Conservation (phyloP, 805 yeast species). For the Isabelozyma pseudorhagii region DNA sequence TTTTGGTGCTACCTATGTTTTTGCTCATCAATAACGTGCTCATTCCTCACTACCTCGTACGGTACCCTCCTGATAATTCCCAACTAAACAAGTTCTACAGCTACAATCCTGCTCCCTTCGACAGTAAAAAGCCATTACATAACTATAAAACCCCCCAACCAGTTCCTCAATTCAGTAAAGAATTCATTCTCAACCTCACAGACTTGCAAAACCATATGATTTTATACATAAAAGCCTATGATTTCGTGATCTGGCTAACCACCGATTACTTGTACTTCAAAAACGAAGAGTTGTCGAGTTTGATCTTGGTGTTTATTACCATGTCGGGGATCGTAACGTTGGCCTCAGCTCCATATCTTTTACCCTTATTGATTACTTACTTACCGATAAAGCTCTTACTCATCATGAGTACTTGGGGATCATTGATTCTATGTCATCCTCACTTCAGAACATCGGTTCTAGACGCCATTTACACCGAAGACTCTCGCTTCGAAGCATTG, state of each 20-base stretch:
- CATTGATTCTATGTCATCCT: constrained; percentile 49
- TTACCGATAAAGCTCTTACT: constrained; percentile 25
- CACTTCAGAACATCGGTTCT: constrained; percentile 44
- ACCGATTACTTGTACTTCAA: constrained; percentile 60
- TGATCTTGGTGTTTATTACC: constrained; percentile 32
- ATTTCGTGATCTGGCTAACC: constrained; percentile 47
- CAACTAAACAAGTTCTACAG: constrained; percentile 10
- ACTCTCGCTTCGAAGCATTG: constrained; percentile 52
- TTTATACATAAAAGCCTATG: constrained; percentile 60
- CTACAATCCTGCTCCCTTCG: constrained; percentile 37
- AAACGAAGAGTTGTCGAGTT: constrained; percentile 57
- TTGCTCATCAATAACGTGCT: constrained; percentile 52
- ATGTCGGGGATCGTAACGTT: constrained; percentile 11
- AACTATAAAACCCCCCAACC: constrained; percentile 59
- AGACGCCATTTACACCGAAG: constrained; percentile 55
- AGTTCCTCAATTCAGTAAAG: constrained; percentile 73
- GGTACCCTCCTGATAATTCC: constrained; percentile 61
- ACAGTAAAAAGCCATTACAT: constrained; percentile 41
- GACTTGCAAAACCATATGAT: constrained; percentile 83
- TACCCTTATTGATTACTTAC: constrained; percentile 26
- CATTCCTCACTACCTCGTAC: constrained; percentile 61
- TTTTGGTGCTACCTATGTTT: constrained; percentile 53
- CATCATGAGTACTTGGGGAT: constrained; percentile 50
- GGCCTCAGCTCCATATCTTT: constrained; percentile 24
- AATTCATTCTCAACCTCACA: constrained; percentile 72